Conservation (phyloP, 2,329 filamentous ascomycete species). For the Arthrobotrys pseudoclavata region DNA sequence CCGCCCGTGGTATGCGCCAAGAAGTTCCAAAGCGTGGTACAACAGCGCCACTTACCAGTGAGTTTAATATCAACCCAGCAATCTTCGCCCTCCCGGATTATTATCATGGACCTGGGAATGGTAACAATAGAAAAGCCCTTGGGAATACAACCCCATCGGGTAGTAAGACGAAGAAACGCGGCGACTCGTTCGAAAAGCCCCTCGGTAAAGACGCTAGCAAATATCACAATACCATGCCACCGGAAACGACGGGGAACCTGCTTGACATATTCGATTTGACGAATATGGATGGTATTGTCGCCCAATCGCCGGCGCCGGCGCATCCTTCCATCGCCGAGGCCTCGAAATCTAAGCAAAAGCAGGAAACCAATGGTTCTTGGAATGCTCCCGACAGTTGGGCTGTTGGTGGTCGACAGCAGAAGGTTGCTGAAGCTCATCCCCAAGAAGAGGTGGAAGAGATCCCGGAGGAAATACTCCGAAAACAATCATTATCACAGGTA, state of each 20-base stretch:
- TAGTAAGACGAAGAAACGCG: constrained; percentile 52
- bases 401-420: constrained; percentile 82
- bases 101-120: constrained; percentile 50
- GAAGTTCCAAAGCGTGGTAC: constrained; percentile 55
- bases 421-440: constrained; percentile 35
- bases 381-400: constrained; percentile 97
- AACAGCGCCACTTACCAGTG: constrained; percentile 54
- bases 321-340: constrained; percentile 70
- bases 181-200: constrained; percentile 51
- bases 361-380: constrained; percentile 72
- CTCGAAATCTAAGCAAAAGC: constrained; percentile 24
- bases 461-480: constrained; percentile 61
- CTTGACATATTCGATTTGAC: constrained; percentile 69
- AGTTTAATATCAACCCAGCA: constrained; percentile 59
- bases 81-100: constrained; percentile 54
- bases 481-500: constrained; percentile 61
- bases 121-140: constrained; percentile 57
- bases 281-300: constrained; percentile 91
- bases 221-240: constrained; percentile 70
- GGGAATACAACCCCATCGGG: constrained; percentile 43
- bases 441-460: constrained; percentile 58
- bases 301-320: constrained; percentile 78
- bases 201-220: constrained; percentile 42
- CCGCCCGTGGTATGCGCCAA: constrained; percentile 37
- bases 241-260: constrained; percentile 76